Evolutionary conservation across 495 filamentous ascomycete genomes (phyloP), one percentile per base, ranked within the genome.

Genomic region (Hypoxylon lienhwacheense): DNA sequence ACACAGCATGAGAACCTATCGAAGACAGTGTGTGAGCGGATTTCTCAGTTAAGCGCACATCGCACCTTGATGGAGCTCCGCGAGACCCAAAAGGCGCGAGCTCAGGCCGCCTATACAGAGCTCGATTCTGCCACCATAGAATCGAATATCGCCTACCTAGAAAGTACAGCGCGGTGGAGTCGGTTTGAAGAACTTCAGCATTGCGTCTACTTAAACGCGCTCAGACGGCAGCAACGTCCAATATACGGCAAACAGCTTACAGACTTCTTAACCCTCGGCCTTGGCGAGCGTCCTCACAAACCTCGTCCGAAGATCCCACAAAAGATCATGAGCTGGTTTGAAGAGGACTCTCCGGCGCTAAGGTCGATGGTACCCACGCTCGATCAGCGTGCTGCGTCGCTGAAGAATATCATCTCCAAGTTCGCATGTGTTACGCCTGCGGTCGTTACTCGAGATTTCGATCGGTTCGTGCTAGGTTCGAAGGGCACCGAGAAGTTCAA

Each of bases 371-470:
- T 95, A 12, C 80, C 81, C 17, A 88, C 85, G 0, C 66, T 96
- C 3, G 79, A 85, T 19, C 78, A 91, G 61, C 84, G 91, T 3
- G 79, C 90, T 1, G 76, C 78, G 19, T 73, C 76, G 1, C 79
- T 95, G 73, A 81, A 89, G 55, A 79, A 81, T 1, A 84, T 81
- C n/a, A 83, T 97, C 37, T 83, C 85, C 52, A 86, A 91, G 64
- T 97, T 96, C 59, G 88, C 84, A 21, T 97, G 91, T 55, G 84
- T 96, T 42, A 97, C 92, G 0, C 92, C 92, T 0, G 84, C 89
- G 8, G 91, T 89, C 24, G 81, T 93, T 11, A 89, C 91, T 1
- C 76, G 84, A 8, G 90, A 95, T 40, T 77, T 92, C 62, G 81
- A 81, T 7, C 77, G 83, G 37, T 73, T 89, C 24, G 72, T 86